Base-by-base conservation (phyloP, 768 basidiomycete species). In the Mycena belliarum region DNA sequence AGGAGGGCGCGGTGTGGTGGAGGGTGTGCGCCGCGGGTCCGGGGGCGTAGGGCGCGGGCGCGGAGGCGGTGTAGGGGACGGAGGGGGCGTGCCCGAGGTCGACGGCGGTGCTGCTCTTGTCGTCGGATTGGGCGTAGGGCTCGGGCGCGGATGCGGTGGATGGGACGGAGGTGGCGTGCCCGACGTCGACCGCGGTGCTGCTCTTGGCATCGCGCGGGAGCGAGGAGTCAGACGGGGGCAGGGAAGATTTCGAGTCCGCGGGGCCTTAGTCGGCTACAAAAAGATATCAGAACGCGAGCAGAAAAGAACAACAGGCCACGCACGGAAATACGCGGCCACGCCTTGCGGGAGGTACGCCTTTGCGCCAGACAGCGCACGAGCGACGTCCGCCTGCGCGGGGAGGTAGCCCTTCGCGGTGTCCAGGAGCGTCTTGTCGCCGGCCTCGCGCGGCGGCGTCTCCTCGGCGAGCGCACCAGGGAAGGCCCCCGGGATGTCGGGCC, bases 291-390 rank as follows among this genome's bases (percentile, higher is more conserved):
- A n/a, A 18, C 18, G 3, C 37, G 18, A 8, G 16, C 18, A 6
- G 4, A 38, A 18, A 38, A 18, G 29, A 32, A 12, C 12, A 1
- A 29, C 3, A 23, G 14, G n/a, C 4, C 14, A 52, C 51, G 29
- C 29, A 52, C 51, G 51, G 16, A 52, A 28, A 24, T 52, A 52
- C 20, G 51, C 51, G 1, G 51, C 51, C 12, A 52, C 51, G 18
- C 41, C 18, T 23, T 52, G 18, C 4, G 51, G 51, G 14, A 52
- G 20, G 29, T 52, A 52, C 38, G 38, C 50, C 41, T 41, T 52
- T 6, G 49, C 49, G 14, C 2, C 14, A 3, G 15, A 11, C 38
- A 42, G 11, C 38, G 40, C 40, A 23, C 35, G 32, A 21, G 21
- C 21, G 3, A 49, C 49, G 18, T 35, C 49, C 3, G 26, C 40